These are phyloP conservation scores for Meredithiella fracta DNA, from an alignment of 2,329 filamentous ascomycete genomes.

Conservation along the genomic window DNA sequence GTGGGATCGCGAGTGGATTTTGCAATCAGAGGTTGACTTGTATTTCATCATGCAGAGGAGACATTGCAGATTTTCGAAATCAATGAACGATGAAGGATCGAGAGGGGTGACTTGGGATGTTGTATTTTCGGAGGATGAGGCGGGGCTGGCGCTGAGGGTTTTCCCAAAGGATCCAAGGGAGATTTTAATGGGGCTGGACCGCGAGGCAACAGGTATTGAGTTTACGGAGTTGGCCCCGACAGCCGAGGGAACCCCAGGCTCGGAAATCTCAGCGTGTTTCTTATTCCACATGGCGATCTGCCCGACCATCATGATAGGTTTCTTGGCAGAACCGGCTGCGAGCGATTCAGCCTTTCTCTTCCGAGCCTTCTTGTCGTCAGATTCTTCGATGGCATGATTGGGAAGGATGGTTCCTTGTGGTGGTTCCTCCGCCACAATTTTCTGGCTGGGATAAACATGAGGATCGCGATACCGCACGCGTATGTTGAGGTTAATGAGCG, in stretches of 20 bases:
- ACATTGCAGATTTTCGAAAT: constrained; percentile 33
- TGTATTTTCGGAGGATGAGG: background rate
- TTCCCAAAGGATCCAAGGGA: constrained; percentile 18
- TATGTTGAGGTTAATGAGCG: constrained; percentile 49
- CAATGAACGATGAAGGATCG: constrained; percentile 35
- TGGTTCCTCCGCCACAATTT: constrained; percentile 37
- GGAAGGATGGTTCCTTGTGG: constrained; percentile 17
- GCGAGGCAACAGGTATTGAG: constrained; percentile 1
- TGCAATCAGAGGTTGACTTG: constrained; percentile 27
- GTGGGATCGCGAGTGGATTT: constrained; percentile 27
- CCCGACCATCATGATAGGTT: constrained; percentile 25
- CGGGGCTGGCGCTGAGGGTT: background rate
- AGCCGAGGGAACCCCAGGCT: background rate
- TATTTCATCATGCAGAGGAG: constrained; percentile 32
- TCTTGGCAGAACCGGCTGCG: constrained; percentile 22
- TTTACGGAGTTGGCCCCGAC: constrained; percentile 6
- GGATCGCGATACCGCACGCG: constrained; percentile 64
- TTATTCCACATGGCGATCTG: constrained; percentile 31
- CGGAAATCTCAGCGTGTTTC: constrained; percentile 26
- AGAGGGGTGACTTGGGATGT: background rate
- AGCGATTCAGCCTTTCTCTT: constrained; percentile 36
- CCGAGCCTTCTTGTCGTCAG: constrained; percentile 28
- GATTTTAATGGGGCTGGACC: constrained; percentile 19
- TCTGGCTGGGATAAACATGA: constrained; percentile 52
- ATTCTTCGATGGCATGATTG: constrained; percentile 17